These are phyloP conservation scores for Cladorrhinum sp. DNA, from an alignment of 2,329 filamentous ascomycete species.

Conservation along the genomic window DNA sequence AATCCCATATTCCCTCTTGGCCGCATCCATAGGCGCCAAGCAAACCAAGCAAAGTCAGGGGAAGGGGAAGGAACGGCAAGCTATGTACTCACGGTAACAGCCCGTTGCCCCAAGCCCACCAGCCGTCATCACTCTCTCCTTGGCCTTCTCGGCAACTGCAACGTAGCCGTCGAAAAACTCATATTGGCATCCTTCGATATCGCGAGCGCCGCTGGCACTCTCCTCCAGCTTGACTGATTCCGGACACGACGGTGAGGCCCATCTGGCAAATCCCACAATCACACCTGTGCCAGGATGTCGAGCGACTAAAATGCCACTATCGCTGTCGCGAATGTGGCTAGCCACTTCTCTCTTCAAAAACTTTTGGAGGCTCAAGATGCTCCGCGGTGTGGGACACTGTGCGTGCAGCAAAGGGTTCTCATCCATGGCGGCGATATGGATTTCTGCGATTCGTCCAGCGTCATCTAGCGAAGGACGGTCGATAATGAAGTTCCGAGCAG, in stretches of 20 bases:
- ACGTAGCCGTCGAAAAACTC: constrained; percentile 37
- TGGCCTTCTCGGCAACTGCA: constrained; percentile 31
- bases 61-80: constrained; percentile 17
- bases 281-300: constrained; percentile 30
- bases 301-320: constrained; percentile 36
- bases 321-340: constrained; percentile 28
- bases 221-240: constrained; percentile 25
- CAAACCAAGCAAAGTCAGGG: background rate
- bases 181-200: constrained; percentile 30
- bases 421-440: constrained; percentile 41
- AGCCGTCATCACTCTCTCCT: constrained; percentile 23
- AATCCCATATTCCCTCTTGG: background rate
- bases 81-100: constrained; percentile 39
- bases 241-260: constrained; percentile 29
- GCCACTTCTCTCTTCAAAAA: constrained; percentile 34
- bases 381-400: constrained; percentile 37
- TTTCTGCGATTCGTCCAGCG: constrained; percentile 28
- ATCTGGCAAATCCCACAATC: constrained; percentile 37
- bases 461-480: constrained; percentile 17
- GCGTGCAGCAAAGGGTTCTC: constrained; percentile 39
- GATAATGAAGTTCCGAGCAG: constrained; percentile 11
- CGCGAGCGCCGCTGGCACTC: constrained; percentile 15
- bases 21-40: background rate
- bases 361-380: constrained; percentile 29
- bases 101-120: constrained; percentile 28